Conservation (phyloP, 345 rosid genomes). For the Lepidium africanum region DNA sequence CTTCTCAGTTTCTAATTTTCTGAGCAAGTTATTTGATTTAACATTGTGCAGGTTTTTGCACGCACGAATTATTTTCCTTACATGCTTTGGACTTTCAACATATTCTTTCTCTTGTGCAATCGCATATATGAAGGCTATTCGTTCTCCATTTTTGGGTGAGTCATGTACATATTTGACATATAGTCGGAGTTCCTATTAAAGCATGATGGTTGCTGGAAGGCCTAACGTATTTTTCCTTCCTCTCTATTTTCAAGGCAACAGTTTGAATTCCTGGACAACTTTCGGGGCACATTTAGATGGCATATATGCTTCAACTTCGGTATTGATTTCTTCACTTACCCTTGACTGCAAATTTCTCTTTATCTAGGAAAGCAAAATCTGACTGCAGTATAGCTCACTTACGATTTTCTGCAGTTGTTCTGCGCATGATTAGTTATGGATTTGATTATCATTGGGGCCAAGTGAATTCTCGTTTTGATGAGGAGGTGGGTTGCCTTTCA, state of each 20-base stretch:
- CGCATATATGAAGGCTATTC: conserved; percentile 88
- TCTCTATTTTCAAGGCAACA: conserved; percentile 36
- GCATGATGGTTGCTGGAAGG: neutral
- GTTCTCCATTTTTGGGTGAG: conserved; percentile 81
- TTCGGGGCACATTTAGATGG: conserved; percentile 89
- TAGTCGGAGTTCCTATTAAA: neutral
- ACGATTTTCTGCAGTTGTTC: conserved; percentile 39
- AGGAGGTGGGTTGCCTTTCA: conserved; percentile 41
- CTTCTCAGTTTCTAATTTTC: neutral
- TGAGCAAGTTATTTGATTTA: conserved; percentile 26
- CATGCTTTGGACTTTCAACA: conserved; percentile 66
- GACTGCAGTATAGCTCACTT: neutral
- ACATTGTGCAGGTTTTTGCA: conserved; percentile 54
- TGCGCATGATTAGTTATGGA: conserved; percentile 96
- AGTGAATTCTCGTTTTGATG: conserved; percentile 55
- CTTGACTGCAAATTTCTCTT: neutral
- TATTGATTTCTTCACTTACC: conserved; percentile 24
- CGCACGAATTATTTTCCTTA: conserved; percentile 44
- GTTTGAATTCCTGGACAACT: conserved; percentile 71
- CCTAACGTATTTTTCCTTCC: neutral
- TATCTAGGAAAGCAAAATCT: neutral
- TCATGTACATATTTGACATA: neutral
- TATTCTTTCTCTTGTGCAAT: conserved; percentile 65
- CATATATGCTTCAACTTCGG: conserved; percentile 96
- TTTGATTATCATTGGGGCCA: conserved; percentile 74